These are phyloP conservation scores for Oryza glaberrima DNA, from an alignment of 176 grass and related monocot genomes.

Conservation along the genomic window DNA sequence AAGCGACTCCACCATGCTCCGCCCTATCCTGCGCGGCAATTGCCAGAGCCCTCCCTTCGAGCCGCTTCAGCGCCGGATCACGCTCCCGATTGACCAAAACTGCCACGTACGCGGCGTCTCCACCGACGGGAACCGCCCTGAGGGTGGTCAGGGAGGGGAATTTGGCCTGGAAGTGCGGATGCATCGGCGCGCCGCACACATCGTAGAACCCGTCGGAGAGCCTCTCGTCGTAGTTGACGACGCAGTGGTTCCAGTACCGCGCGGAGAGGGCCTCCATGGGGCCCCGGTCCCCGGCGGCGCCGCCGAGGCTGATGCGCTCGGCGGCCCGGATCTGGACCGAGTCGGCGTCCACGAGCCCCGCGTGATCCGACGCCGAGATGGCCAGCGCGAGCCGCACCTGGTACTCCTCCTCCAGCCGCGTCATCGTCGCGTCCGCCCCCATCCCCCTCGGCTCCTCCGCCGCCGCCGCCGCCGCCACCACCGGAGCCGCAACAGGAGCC, in stretches of 20 bases:
- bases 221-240: constrained; percentile 84
- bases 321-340: constrained; percentile 94
- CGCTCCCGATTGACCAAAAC: constrained; percentile 62
- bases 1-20: constrained; percentile 25
- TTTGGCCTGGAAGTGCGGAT: constrained; percentile 52
- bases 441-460: constrained; percentile 35
- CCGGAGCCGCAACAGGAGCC: not conserved
- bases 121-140: constrained; percentile 31
- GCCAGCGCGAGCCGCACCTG: constrained; percentile 90
- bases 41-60: constrained; percentile 56
- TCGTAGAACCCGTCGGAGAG: constrained; percentile 89
- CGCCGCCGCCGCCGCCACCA: constrained; percentile 12
- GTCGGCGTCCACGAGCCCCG: constrained; percentile 83
- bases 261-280: constrained; percentile 73
- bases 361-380: constrained; percentile 83
- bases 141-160: constrained; percentile 71
- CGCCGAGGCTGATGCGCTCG: constrained; percentile 89
- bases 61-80: constrained; percentile 59
- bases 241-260: constrained; percentile 87
- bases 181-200: constrained; percentile 60
- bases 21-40: constrained; percentile 51
- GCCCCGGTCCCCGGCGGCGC: constrained; percentile 29
- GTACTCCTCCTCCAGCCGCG: constrained; percentile 86
- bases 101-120: constrained; percentile 47
- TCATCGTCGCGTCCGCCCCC: constrained; percentile 44